These are phyloP conservation scores for Heliosperma pusillum DNA, from an alignment of 148 eudicot genomes.

Conservation along the genomic window DNA sequence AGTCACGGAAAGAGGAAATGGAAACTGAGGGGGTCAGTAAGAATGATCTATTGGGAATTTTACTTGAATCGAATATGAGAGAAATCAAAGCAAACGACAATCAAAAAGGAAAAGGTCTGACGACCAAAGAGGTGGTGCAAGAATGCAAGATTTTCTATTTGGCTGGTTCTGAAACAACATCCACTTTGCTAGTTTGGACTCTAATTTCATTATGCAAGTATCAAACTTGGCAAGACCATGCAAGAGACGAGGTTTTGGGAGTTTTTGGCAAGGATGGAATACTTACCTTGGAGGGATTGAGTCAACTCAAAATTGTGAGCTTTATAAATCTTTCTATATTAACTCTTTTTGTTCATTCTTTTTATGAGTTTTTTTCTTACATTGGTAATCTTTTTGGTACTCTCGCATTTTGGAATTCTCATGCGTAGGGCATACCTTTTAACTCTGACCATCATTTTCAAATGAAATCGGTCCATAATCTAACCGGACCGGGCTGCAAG, in stretches of 20 bases:
- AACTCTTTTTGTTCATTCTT: no score
- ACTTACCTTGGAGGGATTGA: slow-evolving; percentile 23
- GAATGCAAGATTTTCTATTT: slow-evolving; percentile 34
- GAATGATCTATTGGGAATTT: slow-evolving; percentile 17
- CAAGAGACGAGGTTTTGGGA: slow-evolving; percentile 24
- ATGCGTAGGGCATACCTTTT: no score
- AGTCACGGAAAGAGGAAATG: slow-evolving; percentile 7
- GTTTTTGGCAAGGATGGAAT: slow-evolving; percentile 16
- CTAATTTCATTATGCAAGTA: slow-evolving; percentile 20
- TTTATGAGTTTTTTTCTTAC: no score
- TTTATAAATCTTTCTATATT: no score
- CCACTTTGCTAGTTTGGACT: slow-evolving; percentile 28
- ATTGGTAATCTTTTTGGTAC: no score
- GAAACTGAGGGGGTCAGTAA: slow-evolving; percentile 11
- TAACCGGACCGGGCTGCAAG: no score
- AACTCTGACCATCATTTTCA: no score
- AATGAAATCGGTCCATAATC: no score
- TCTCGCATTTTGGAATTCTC: no score
- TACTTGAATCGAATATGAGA: slow-evolving; percentile 17
- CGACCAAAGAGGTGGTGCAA: slow-evolving; percentile 20
- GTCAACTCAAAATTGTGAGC: slow-evolving; percentile 12
- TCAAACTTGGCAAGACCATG: slow-evolving; percentile 30
- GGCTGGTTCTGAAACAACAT: slow-evolving; percentile 30
- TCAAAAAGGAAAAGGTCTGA: slow-evolving; percentile 14
- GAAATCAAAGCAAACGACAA: slow-evolving; percentile 17